Conservation (phyloP, 2,329 filamentous ascomycete genomes). For the Pseudogymnoascus sp. region DNA sequence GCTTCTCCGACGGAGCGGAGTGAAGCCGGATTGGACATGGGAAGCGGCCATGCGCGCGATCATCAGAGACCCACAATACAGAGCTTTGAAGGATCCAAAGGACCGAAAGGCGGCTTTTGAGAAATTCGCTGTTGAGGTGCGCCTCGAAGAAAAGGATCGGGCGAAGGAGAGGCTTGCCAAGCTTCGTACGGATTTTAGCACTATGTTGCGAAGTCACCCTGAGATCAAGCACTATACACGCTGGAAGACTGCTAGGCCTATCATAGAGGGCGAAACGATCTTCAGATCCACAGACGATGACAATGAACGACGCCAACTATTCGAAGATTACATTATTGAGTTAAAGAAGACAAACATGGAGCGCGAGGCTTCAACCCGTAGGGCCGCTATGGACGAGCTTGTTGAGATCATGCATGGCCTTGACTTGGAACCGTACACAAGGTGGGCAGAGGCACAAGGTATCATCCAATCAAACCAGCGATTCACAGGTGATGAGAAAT, state of each 20-base stretch:
- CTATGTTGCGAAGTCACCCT: conserved; percentile 91
- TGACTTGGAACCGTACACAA: conserved; percentile 83
- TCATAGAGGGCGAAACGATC: conserved; percentile 90
- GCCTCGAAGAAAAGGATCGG: conserved; percentile 86
- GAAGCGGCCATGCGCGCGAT: conserved; percentile 78
- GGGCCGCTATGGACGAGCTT: conserved; percentile 77
- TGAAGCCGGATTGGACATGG: conserved; percentile 90
- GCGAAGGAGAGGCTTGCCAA: conserved; percentile 90
- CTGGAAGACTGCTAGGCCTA: conserved; percentile 91
- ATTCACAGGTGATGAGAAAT: conserved; percentile 76
- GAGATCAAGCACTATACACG: conserved; percentile 96
- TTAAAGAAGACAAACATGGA: conserved; percentile 77
- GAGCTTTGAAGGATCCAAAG: conserved; percentile 84
- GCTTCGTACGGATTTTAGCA: conserved; percentile 85
- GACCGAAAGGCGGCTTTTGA: conserved; percentile 87
- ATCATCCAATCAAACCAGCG: conserved; percentile 70
- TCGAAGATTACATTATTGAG: conserved; percentile 84
- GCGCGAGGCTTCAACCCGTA: conserved; percentile 62
- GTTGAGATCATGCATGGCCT: conserved; percentile 70
- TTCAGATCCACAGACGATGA: conserved; percentile 89
- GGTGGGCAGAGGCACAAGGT: conserved; percentile 84
- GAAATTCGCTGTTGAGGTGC: conserved; percentile 86
- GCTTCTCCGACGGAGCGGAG: conserved; percentile 73
- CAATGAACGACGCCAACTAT: conserved; percentile 77
- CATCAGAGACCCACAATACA: conserved; percentile 86